A percentile compares a stretch with the other conserved stretches of the same genome.
These are phyloP conservation scores for Annulohypoxylon stygium DNA, from an alignment of 495 filamentous ascomycete species.

Conservation along the genomic window DNA sequence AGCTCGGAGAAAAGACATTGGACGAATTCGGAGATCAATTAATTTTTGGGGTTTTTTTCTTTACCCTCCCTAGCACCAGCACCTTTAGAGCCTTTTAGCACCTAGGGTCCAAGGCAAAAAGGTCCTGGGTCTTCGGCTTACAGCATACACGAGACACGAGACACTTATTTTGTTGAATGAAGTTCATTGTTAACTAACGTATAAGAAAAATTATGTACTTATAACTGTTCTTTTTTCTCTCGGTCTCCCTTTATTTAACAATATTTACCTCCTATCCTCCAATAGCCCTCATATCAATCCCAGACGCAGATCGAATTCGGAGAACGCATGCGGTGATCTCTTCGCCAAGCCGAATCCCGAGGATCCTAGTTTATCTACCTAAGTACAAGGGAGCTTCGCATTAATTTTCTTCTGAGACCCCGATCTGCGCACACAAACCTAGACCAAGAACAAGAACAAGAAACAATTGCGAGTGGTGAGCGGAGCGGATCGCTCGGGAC, in stretches of 20 bases:
- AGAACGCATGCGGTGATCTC: conserved; percentile 2
- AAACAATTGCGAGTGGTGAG: conserved; percentile 18
- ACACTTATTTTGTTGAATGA: conserved; percentile 19
- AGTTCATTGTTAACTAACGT: conserved; percentile 18
- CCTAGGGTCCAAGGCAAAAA: not conserved
- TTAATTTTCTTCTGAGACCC: not conserved
- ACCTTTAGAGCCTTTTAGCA: not conserved
- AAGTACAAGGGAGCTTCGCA: not conserved
- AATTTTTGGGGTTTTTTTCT: not conserved
- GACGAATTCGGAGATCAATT: not conserved
- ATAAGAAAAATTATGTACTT: conserved; percentile 10
- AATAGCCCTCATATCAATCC: not conserved
- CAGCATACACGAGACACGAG: conserved; percentile 3
- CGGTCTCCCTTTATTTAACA: not conserved
- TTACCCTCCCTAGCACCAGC: not conserved
- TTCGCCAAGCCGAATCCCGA: not conserved
- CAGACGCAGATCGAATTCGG: not conserved
- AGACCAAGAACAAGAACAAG: not conserved
- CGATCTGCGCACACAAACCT: not conserved
- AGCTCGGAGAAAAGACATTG: conserved; percentile 24
- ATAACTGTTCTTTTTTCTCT: not conserved
- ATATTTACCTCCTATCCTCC: not conserved
- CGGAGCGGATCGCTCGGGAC: conserved; percentile 31
- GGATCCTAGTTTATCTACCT: not conserved
- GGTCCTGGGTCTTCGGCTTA: conserved; percentile 1